Evolutionary conservation across 176 grass and related monocot species (phyloP).

Genomic region (Paspalum notatum): DNA sequence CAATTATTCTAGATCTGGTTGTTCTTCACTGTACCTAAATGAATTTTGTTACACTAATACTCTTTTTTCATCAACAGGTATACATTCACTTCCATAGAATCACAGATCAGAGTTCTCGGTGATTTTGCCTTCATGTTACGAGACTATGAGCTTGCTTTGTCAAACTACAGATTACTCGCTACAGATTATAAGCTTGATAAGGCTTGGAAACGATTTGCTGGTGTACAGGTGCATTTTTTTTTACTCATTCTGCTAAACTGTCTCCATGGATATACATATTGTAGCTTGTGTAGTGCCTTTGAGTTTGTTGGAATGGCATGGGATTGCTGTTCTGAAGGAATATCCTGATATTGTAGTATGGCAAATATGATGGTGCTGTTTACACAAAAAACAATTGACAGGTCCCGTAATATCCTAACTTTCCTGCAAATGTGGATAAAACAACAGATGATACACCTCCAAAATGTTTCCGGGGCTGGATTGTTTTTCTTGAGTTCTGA

Average conservation of each 20-base stretch:
- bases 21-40: slow-evolving; percentile 24
- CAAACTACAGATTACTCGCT: slow-evolving; percentile 91
- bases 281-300: neutral
- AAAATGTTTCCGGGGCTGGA: slow-evolving; percentile 9
- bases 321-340: slow-evolving; percentile 4
- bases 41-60: slow-evolving; percentile 35
- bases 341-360: neutral
- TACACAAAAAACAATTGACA: slow-evolving; percentile 13
- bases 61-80: slow-evolving; percentile 64
- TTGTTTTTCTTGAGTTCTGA: slow-evolving; percentile 9
- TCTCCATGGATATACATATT: slow-evolving; percentile 10
- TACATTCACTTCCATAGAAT: slow-evolving; percentile 95
- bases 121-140: slow-evolving; percentile 98
- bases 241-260: slow-evolving; percentile 3
- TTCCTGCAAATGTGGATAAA: slow-evolving; percentile 16
- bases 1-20: slow-evolving; percentile 33
- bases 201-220: slow-evolving; percentile 92
- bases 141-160: slow-evolving; percentile 98
- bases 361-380: slow-evolving; percentile 10
- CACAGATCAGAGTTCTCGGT: slow-evolving; percentile 94
- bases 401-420: neutral
- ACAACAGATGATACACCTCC: slow-evolving; percentile 11
- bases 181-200: slow-evolving; percentile 99
- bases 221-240: slow-evolving; percentile 78
- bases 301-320: slow-evolving; percentile 8